A percentile compares a stretch with the other conserved stretches of the same genome.
phyloP scores from a whole-genome alignment of 768 basidiomycete species.

The Tephrocybe rancida region DNA sequence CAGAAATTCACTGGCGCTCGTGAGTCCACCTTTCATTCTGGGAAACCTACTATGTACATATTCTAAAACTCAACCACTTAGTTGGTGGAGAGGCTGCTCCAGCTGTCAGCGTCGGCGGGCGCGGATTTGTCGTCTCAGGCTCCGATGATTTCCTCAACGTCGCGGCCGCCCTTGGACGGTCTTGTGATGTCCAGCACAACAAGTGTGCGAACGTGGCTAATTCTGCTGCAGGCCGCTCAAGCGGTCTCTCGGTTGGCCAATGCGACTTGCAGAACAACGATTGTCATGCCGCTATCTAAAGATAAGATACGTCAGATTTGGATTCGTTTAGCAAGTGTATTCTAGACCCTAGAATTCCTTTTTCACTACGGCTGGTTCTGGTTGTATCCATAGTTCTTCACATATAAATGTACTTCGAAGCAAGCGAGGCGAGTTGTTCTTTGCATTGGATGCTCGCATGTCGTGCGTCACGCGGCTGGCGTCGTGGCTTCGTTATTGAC shows the following conservation, averaged over 20 bases:
- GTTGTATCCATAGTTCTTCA: conserved; percentile 8
- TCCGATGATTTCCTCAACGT: conserved; percentile 50
- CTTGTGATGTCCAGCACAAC: conserved; percentile 63
- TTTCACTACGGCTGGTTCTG: conserved; percentile 5
- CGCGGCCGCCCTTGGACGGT: conserved; percentile 52
- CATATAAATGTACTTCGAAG: background rate
- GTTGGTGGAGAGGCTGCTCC: conserved; percentile 49
- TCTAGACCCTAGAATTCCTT: background rate
- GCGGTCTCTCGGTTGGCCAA: conserved; percentile 40
- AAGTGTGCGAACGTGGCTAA: conserved; percentile 54
- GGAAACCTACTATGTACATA: background rate
- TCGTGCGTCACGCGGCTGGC: too few species aligned
- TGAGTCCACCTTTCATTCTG: conserved; percentile 28
- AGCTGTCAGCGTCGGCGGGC: conserved; percentile 43
- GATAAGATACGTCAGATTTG: conserved; percentile 5
- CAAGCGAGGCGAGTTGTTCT: too few species aligned
- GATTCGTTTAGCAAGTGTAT: conserved; percentile 5
- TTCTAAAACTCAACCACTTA: conserved; percentile 12
- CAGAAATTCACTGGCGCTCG: conserved; percentile 55
- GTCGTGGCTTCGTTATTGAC: too few species aligned
- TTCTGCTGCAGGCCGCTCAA: conserved; percentile 35
- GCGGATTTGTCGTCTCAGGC: conserved; percentile 49
- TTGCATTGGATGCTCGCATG: too few species aligned
- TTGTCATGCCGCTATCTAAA: conserved; percentile 26
- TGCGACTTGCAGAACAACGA: conserved; percentile 38